Conservation (phyloP, 1,139 yeast genomes). For the Candida dubliniensis region DNA sequence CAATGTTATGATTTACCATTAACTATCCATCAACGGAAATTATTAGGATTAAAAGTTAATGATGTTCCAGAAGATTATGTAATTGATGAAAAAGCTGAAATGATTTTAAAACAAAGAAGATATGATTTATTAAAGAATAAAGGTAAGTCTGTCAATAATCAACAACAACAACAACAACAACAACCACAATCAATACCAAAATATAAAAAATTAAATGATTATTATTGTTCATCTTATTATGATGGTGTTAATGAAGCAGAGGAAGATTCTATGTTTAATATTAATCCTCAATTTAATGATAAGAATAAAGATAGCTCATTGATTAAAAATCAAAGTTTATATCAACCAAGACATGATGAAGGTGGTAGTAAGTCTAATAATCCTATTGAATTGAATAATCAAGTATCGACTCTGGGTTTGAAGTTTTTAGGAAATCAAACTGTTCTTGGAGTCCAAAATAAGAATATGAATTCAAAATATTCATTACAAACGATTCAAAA, state of each 20-base stretch:
- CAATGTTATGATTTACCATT: constrained; percentile 46
- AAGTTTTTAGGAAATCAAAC: constrained; percentile 1
- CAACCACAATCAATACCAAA: constrained; percentile 13
- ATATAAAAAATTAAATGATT: constrained; percentile 12
- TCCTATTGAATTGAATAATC: constrained; percentile 2
- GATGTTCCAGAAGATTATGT: constrained; percentile 5
- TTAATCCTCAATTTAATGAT: neutral
- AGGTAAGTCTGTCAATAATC: no score
- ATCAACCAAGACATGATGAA: constrained; percentile 4
- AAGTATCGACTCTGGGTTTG: neutral
- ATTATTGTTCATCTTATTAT: neutral
- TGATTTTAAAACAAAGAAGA: constrained; percentile 15
- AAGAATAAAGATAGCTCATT: neutral
- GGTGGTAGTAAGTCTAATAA: neutral
- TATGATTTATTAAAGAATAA: constrained; percentile 12
- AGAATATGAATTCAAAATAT: constrained; percentile 1
- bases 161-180: neutral
- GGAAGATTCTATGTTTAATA: constrained; percentile 1
- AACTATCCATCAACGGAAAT: constrained; percentile 33
- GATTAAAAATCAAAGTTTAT: constrained; percentile 3
- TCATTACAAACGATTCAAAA: constrained; percentile 8
- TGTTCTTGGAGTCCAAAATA: neutral
- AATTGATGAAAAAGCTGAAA: constrained; percentile 14
- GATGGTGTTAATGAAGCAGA: no score
- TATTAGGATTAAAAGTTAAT: constrained; percentile 32